Conservation (phyloP, 176 grass and related monocot genomes). For the Avena eriantha region DNA sequence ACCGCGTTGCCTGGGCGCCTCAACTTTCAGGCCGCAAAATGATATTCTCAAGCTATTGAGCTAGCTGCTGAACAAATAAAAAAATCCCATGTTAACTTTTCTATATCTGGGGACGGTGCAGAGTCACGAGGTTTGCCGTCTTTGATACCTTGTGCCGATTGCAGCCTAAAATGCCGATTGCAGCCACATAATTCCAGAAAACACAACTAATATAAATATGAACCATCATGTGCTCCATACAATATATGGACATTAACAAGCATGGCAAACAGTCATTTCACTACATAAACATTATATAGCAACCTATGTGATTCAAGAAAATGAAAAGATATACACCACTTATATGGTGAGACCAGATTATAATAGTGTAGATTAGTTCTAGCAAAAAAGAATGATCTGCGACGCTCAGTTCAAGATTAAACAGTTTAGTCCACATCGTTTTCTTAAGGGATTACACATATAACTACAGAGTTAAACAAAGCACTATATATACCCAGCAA, state of each 20-base stretch:
- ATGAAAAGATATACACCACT: background rate
- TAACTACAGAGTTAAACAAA: conserved; percentile 1
- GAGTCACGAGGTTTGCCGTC: too few species aligned
- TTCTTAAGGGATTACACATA: background rate
- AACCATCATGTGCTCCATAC: background rate
- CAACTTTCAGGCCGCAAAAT: too few species aligned
- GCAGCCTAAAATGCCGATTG: background rate
- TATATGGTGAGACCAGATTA: background rate
- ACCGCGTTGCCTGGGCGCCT: too few species aligned
- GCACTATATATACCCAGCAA: background rate
- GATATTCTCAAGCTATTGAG: too few species aligned
- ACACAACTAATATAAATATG: background rate
- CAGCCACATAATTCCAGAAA: background rate
- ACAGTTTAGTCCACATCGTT: background rate
- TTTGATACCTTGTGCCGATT: too few species aligned
- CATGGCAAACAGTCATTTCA: background rate
- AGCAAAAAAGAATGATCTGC: background rate
- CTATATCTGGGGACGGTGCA: too few species aligned
- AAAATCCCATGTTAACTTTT: too few species aligned
- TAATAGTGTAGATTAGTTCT: background rate
- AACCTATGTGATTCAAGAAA: background rate
- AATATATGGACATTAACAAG: background rate
- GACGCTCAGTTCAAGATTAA: background rate
- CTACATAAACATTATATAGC: background rate
- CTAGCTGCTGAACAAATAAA: too few species aligned